Percentiles rank a stretch among this genome's conserved stretches.
Evolutionary conservation across 331 rosid genomes (phyloP).

Genomic region (Stylosanthes scabra): DNA sequence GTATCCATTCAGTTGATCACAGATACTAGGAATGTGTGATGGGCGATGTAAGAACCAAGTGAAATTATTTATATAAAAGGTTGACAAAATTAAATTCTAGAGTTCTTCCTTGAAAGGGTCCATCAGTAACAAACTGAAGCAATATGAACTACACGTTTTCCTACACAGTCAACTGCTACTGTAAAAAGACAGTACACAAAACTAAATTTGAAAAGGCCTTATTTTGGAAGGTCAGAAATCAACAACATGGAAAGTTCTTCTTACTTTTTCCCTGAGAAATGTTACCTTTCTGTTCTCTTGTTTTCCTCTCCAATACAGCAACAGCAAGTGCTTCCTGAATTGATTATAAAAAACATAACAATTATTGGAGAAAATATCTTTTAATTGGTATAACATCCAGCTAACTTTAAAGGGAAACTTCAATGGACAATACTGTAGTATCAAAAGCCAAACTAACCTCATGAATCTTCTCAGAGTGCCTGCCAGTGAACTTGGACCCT

Average conservation of each 20-base stretch:
- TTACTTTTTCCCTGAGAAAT: slow-evolving; percentile 61
- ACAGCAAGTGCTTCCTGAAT: slow-evolving; percentile 93
- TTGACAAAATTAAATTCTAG: slow-evolving; percentile 71
- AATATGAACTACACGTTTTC: slow-evolving; percentile 77
- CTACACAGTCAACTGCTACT: slow-evolving; percentile 55
- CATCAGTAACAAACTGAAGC: slow-evolving; percentile 78
- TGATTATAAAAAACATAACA: slow-evolving; percentile 28
- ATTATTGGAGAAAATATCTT: slow-evolving; percentile 17
- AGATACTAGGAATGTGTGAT: slow-evolving; percentile 16
- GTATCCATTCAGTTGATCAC: slow-evolving; percentile 1
- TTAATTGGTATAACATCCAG: slow-evolving; percentile 26
- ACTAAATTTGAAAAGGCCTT: too few species aligned
- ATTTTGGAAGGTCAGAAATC: neutral
- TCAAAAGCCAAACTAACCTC: slow-evolving; percentile 75
- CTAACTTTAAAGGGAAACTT: slow-evolving; percentile 24
- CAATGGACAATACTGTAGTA: neutral
- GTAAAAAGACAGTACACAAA: slow-evolving; percentile 39
- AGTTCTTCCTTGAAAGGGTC: slow-evolving; percentile 86
- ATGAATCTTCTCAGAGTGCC: slow-evolving; percentile 74
- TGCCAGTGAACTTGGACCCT: slow-evolving; percentile 97
- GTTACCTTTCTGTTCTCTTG: slow-evolving; percentile 70
- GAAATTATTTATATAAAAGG: slow-evolving; percentile 3
- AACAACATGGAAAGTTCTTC: slow-evolving; percentile 39
- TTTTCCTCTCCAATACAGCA: slow-evolving; percentile 91
- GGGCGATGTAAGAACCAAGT: slow-evolving; percentile 15